Conservation (phyloP, 2,329 filamentous ascomycete species). For the Alternaria arbusti region DNA sequence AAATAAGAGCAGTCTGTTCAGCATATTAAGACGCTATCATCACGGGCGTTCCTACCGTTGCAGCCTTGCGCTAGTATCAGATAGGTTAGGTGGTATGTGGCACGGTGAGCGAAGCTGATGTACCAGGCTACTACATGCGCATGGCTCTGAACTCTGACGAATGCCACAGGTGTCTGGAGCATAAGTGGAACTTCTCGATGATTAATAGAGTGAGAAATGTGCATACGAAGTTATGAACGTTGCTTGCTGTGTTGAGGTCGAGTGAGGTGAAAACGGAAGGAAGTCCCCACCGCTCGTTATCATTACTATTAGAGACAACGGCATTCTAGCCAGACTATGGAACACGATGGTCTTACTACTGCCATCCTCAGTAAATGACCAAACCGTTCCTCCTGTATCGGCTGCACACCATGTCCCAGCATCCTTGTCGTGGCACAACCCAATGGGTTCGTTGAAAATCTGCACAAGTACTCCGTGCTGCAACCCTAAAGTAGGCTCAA, state of each 20-base stretch:
- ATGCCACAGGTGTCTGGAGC: too few species aligned
- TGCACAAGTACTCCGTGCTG: background rate
- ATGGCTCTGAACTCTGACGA: too few species aligned
- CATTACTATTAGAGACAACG: background rate
- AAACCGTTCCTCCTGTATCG: background rate
- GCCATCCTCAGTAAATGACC: background rate
- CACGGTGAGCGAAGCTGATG: too few species aligned
- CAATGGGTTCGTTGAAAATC: background rate
- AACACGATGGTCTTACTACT: background rate
- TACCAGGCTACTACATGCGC: too few species aligned
- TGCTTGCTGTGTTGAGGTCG: too few species aligned
- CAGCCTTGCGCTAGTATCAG: too few species aligned
- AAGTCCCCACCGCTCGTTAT: background rate
- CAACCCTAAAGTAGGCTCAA: background rate
- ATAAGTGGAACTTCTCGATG: too few species aligned
- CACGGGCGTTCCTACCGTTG: background rate
- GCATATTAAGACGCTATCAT: background rate
- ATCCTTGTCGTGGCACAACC: background rate
- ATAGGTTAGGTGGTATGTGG: too few species aligned
- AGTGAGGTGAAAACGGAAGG: too few species aligned
- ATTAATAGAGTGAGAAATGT: too few species aligned
- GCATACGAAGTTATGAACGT: too few species aligned
- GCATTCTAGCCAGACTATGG: background rate
- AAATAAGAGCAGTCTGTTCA: background rate
- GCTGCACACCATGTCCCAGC: background rate